Conservation (phyloP, 2,329 filamentous ascomycete species). For the Davidsoniella virescens region DNA sequence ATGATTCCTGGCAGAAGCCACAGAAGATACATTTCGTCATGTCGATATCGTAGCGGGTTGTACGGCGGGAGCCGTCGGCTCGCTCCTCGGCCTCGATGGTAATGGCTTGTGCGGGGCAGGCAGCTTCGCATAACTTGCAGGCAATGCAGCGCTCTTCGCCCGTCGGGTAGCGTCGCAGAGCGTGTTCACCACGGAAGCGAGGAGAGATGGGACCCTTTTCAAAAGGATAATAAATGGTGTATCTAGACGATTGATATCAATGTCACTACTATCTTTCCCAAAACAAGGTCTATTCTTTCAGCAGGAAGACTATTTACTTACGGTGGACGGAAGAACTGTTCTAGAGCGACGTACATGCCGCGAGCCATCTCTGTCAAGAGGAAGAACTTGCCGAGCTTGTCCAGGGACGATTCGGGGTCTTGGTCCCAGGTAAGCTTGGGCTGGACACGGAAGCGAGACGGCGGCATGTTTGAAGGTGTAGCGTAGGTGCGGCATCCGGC, state of each 20-base stretch:
- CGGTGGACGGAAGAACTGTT: slow-evolving; percentile 97
- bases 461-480: slow-evolving; percentile 62
- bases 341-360: slow-evolving; percentile 93
- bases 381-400: slow-evolving; percentile 86
- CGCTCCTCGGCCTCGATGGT: slow-evolving; percentile 98
- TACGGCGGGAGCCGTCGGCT: slow-evolving; percentile 84
- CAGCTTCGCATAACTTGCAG: slow-evolving; percentile 97
- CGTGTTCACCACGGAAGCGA: slow-evolving; percentile 95
- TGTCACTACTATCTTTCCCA: neutral
- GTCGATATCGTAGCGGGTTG: slow-evolving; percentile 96
- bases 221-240: slow-evolving; percentile 97
- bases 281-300: too few species aligned
- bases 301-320: slow-evolving; percentile 36
- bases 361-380: slow-evolving; percentile 88
- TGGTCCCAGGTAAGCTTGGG: slow-evolving; percentile 65
- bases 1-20: slow-evolving; percentile 97
- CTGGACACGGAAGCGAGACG: slow-evolving; percentile 63
- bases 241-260: slow-evolving; percentile 35
- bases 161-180: slow-evolving; percentile 85
- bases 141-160: slow-evolving; percentile 98
- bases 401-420: slow-evolving; percentile 57
- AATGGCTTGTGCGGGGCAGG: slow-evolving; percentile 95
- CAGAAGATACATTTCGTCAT: slow-evolving; percentile 99
- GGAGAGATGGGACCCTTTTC: slow-evolving; percentile 98
- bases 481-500: slow-evolving; percentile 30